Conservation (phyloP, 768 basidiomycete species). For the Auriscalpium orientale region DNA sequence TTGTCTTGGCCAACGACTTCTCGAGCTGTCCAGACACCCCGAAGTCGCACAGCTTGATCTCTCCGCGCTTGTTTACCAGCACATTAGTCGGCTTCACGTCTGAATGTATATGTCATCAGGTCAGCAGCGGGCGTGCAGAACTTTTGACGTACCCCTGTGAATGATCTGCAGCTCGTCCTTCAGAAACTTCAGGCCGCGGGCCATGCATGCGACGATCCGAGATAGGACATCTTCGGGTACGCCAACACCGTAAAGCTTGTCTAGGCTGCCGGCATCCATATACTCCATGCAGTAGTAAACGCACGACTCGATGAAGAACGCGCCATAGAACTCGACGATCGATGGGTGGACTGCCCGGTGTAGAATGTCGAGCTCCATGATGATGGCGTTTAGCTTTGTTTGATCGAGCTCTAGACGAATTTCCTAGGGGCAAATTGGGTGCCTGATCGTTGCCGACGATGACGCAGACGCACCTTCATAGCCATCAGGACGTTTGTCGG, state of each 20-base stretch:
- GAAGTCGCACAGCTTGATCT: slow-evolving; percentile 95
- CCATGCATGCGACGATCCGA: slow-evolving; percentile 75
- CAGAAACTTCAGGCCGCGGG: slow-evolving; percentile 85
- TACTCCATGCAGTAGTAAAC: slow-evolving; percentile 99
- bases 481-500: slow-evolving; percentile 97
- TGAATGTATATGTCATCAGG: slow-evolving; percentile 17
- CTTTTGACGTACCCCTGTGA: slow-evolving; percentile 46
- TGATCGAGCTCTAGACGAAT: slow-evolving; percentile 94
- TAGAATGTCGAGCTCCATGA: slow-evolving; percentile 97
- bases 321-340: slow-evolving; percentile 98
- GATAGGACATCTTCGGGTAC: slow-evolving; percentile 75
- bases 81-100: slow-evolving; percentile 95
- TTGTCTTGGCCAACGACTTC: slow-evolving; percentile 93
- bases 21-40: slow-evolving; percentile 98
- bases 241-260: slow-evolving; percentile 53
- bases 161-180: slow-evolving; percentile 92
- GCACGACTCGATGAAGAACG: slow-evolving; percentile 99
- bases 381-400: slow-evolving; percentile 88
- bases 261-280: slow-evolving; percentile 98
- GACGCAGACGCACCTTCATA: slow-evolving; percentile 72
- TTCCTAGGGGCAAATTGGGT: slow-evolving; percentile 50
- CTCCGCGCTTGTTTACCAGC: slow-evolving; percentile 79
- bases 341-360: slow-evolving; percentile 87
- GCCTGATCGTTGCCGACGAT: background rate
- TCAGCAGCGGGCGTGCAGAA: background rate